A percentile compares a stretch with the other conserved stretches of the same genome.
These are phyloP conservation scores for Cyanodermella asteris DNA, from an alignment of 2,329 filamentous ascomycete genomes.

Conservation along the genomic window DNA sequence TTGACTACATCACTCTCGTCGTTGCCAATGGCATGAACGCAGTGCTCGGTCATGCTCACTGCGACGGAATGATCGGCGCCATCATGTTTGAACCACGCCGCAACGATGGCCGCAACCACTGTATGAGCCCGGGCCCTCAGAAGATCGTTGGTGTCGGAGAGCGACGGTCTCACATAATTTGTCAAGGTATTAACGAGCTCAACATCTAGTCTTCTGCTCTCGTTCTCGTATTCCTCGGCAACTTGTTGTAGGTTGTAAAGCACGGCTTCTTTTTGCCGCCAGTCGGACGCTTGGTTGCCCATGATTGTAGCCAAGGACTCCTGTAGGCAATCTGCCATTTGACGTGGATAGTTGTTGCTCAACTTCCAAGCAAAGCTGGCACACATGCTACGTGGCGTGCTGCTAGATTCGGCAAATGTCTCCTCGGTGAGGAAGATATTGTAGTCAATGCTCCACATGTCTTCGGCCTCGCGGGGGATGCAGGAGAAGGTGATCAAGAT, in stretches of 20 bases:
- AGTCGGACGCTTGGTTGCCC: neutral
- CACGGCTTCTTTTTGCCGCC: conserved; percentile 5
- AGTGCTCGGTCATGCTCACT: conserved; percentile 44
- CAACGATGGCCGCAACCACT: conserved; percentile 58
- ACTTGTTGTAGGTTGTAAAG: conserved; percentile 8
- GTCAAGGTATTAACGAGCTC: conserved; percentile 3
- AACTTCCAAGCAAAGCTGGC: conserved; percentile 84
- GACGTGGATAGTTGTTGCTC: conserved; percentile 41
- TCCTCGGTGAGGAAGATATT: conserved; percentile 92
- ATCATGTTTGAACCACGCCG: conserved; percentile 24
- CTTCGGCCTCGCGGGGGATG: conserved; percentile 81
- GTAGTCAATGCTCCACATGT: conserved; percentile 88
- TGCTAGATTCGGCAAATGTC: conserved; percentile 84
- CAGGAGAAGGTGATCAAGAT: conserved; percentile 68
- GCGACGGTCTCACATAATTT: conserved; percentile 1
- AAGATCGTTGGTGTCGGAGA: conserved; percentile 1
- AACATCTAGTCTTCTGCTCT: conserved; percentile 4
- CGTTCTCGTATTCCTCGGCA: conserved; percentile 5
- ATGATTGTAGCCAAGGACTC: neutral
- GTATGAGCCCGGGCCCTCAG: conserved; percentile 73
- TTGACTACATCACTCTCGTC: conserved; percentile 77
- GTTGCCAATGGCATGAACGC: conserved; percentile 50
- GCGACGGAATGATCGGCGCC: conserved; percentile 29
- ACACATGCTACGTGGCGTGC: conserved; percentile 80
- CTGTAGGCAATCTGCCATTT: neutral